Evolutionary conservation across 73 alveolate species (phyloP).

Genomic region (Blepharisma japonicum): DNA sequence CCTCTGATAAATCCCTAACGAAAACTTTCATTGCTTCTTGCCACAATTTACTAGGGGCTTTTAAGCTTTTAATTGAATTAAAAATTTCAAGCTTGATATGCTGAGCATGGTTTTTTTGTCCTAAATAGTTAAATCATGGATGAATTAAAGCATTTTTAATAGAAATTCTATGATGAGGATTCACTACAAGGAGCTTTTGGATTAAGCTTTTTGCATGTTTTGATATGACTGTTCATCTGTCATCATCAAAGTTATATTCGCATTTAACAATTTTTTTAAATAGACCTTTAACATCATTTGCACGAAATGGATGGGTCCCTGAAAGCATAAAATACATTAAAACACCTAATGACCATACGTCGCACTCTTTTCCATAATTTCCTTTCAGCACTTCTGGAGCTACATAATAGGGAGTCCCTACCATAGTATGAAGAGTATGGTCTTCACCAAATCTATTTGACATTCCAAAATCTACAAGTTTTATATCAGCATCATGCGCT

Average conservation of each 20-base stretch:
- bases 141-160: too few relatives aligned
- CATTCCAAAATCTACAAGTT: constrained; percentile 43
- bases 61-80: neutral
- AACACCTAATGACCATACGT: constrained; percentile 39
- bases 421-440: constrained; percentile 11
- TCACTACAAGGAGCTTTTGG: too few relatives aligned
- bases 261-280: neutral
- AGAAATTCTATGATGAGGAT: too few relatives aligned
- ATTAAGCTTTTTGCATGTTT: too few relatives aligned
- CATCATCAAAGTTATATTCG: neutral
- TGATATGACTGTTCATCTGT: too few relatives aligned
- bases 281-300: neutral
- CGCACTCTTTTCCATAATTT: constrained; percentile 34
- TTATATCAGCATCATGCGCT: constrained; percentile 40
- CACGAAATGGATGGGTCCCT: constrained; percentile 23
- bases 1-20: constrained; percentile 15
- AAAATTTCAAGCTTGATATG: neutral
- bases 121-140: too few relatives aligned
- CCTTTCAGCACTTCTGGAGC: constrained; percentile 37
- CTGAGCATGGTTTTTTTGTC: too few relatives aligned
- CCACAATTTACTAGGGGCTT: constrained; percentile 25
- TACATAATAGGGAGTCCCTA: constrained; percentile 33
- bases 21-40: constrained; percentile 34
- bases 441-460: constrained; percentile 36
- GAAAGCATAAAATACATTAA: constrained; percentile 25